These are phyloP conservation scores for Ganoderma sinense DNA, from an alignment of 1,284 basidiomycete genomes.

Conservation along the genomic window DNA sequence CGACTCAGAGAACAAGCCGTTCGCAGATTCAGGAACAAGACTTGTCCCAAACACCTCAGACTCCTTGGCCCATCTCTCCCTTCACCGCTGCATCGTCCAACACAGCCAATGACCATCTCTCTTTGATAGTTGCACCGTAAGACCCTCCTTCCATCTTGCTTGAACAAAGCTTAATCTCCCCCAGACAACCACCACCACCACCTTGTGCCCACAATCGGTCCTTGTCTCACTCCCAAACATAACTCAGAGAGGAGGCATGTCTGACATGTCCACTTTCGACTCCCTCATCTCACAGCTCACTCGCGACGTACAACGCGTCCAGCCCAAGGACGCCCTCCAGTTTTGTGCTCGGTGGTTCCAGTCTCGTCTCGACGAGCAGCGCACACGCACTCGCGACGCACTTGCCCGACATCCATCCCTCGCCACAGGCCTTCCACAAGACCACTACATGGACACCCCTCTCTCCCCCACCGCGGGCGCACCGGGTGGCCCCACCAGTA, in stretches of 20 bases:
- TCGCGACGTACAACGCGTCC: constrained; percentile 84
- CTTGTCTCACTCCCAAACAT: constrained; percentile 2
- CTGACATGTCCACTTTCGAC: constrained; percentile 75
- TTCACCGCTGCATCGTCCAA: neutral
- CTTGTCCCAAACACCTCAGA: neutral
- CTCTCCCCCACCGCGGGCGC: constrained; percentile 44
- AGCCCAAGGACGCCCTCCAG: constrained; percentile 91
- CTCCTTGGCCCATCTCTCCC: neutral
- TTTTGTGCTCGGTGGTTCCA: constrained; percentile 98
- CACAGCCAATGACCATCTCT: constrained; percentile 4
- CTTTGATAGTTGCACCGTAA: constrained; percentile 6
- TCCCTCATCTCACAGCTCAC: constrained; percentile 86
- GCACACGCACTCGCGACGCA: constrained; percentile 72
- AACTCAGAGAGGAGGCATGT: constrained; percentile 18
- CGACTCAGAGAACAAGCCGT: constrained; percentile 3
- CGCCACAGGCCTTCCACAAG: constrained; percentile 59
- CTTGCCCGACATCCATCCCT: constrained; percentile 58
- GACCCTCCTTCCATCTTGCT: constrained; percentile 1
- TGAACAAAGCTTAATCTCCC: constrained; percentile 8
- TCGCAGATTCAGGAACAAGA: constrained; percentile 2
- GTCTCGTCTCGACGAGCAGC: constrained; percentile 83
- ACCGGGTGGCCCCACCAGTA: constrained; percentile 38
- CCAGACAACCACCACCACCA: constrained; percentile 4
- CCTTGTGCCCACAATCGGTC: neutral
- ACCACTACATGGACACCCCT: constrained; percentile 67